Conservation (phyloP, 345 rosid species). For the Murraya koenigii region DNA sequence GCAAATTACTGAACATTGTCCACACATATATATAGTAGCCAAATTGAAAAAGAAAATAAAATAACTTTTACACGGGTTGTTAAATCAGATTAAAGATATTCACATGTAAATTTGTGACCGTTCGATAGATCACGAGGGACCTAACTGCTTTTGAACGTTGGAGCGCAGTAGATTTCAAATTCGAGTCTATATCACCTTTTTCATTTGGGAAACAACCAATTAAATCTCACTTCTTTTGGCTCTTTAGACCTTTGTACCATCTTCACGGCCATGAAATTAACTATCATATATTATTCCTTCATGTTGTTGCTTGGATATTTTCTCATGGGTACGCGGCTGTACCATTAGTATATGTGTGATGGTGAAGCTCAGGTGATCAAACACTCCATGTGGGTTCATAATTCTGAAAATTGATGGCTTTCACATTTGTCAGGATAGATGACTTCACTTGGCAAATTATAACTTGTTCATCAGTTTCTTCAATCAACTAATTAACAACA, state of each 20-base stretch:
- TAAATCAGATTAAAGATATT: constrained; percentile 43
- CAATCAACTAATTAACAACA: not conserved
- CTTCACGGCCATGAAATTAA: not conserved
- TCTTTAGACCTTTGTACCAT: not conserved
- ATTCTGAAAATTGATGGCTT: constrained; percentile 4
- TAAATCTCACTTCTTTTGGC: not conserved
- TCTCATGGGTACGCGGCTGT: not conserved
- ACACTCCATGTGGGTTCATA: constrained; percentile 19
- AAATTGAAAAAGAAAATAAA: constrained; percentile 15
- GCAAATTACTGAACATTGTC: constrained; percentile 21
- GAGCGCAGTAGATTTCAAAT: constrained; percentile 59
- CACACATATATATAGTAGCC: constrained; percentile 40
- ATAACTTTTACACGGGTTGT: not conserved
- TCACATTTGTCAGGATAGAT: not conserved
- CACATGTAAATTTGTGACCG: constrained; percentile 72
- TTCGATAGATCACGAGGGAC: constrained; percentile 38
- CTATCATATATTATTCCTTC: not conserved
- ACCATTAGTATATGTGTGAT: constrained; percentile 8
- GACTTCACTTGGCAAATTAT: not conserved
- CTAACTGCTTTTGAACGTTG: constrained; percentile 45
- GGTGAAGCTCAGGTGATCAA: constrained; percentile 7
- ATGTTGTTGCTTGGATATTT: not conserved
- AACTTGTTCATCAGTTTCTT: not conserved
- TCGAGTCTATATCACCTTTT: constrained; percentile 6
- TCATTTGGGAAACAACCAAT: not conserved